These are phyloP conservation scores for Fonsecaea monophora DNA, from an alignment of 2,329 filamentous ascomycete genomes.

Conservation along the genomic window DNA sequence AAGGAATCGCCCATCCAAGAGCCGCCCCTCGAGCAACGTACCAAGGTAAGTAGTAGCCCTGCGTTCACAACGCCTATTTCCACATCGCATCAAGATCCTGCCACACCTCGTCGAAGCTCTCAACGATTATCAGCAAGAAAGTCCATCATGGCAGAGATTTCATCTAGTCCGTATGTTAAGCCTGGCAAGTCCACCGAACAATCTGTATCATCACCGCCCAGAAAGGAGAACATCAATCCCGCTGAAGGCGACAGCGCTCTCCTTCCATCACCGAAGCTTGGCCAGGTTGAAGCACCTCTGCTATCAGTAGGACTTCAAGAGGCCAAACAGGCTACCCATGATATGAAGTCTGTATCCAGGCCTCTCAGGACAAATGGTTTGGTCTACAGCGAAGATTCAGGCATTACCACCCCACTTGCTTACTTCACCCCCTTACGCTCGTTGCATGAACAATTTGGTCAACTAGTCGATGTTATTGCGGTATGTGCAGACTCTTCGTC, in stretches of 20 bases:
- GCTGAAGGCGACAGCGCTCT: not conserved
- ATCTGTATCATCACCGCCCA: conserved; percentile 12
- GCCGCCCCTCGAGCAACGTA: not conserved
- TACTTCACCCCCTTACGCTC: conserved; percentile 54
- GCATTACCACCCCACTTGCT: conserved; percentile 50
- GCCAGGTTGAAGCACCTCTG: not conserved
- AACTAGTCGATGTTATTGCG: conserved; percentile 52
- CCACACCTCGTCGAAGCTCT: conserved; percentile 28
- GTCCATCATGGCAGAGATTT: conserved; percentile 25
- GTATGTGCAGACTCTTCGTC: conserved; percentile 46
- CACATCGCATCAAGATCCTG: conserved; percentile 3
- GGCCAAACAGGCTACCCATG: not conserved
- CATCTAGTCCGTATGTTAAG: conserved; percentile 38
- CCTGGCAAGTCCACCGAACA: conserved; percentile 23
- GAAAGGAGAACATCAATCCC: conserved; percentile 23
- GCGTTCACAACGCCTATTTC: not conserved
- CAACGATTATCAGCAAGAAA: conserved; percentile 31
- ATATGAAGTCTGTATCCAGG: conserved; percentile 1
- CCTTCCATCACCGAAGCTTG: conserved; percentile 11
- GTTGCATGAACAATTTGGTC: conserved; percentile 51
- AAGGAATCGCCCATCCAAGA: not conserved
- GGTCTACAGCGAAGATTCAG: conserved; percentile 26
- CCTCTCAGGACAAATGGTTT: not conserved
- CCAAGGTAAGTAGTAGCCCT: conserved; percentile 11
- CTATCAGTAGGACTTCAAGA: not conserved